Evolutionary conservation across 2,329 filamentous ascomycete genomes (phyloP).

Genomic region (Aspergillus sp.): DNA sequence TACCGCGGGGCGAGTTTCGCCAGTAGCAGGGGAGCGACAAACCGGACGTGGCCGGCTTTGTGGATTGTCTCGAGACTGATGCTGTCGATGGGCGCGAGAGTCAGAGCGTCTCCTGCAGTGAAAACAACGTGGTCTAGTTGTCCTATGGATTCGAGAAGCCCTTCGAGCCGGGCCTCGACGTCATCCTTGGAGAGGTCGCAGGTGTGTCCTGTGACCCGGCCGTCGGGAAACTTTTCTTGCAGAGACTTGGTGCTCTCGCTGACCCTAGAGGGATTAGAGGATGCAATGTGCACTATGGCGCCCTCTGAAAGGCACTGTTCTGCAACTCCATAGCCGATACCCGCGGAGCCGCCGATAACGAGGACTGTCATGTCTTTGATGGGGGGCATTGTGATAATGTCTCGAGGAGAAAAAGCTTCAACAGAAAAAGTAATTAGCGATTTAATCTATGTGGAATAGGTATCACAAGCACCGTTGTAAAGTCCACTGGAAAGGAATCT

Average conservation of each 20-base stretch:
- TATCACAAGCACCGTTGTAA: too few species aligned
- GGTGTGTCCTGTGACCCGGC: conserved; percentile 33
- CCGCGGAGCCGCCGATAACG: conserved; percentile 62
- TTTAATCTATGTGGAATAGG: too few species aligned
- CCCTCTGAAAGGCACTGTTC: conserved; percentile 56
- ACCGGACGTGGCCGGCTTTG: conserved; percentile 47
- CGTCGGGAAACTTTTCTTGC: conserved; percentile 30
- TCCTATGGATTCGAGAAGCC: conserved; percentile 41
- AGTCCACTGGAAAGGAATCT: too few species aligned
- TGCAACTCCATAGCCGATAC: conserved; percentile 62
- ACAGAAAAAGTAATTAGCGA: too few species aligned
- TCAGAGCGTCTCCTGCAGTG: background rate
- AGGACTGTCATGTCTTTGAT: conserved; percentile 43
- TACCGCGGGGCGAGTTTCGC: conserved; percentile 50
- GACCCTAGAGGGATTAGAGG: conserved; percentile 53
- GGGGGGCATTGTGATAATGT: conserved; percentile 9
- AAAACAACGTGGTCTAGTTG: background rate
- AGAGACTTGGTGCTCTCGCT: conserved; percentile 47
- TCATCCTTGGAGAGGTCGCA: conserved; percentile 49
- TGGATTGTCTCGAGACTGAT: conserved; percentile 42
- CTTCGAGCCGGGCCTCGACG: conserved; percentile 48
- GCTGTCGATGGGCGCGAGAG: conserved; percentile 43
- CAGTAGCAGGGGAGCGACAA: conserved; percentile 51
- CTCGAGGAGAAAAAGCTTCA: background rate
- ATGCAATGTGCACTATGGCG: conserved; percentile 58